Evolutionary conservation across 2,329 filamentous ascomycete species (phyloP).

Genomic region (Exophiala bonariae): DNA sequence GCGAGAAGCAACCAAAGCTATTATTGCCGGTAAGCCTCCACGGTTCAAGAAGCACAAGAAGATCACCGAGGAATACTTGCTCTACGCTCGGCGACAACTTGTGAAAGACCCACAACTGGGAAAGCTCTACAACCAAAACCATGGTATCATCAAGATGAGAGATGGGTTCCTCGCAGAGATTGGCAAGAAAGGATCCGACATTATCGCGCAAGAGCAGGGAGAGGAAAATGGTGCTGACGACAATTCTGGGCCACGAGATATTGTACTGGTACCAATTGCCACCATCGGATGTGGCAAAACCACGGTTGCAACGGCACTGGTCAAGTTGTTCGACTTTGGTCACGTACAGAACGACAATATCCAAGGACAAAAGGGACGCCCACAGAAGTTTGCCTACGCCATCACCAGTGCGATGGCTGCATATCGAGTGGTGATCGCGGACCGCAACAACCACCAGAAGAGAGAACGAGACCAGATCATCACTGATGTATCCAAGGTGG

Average conservation of each 20-base stretch:
- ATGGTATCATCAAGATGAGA: slow-evolving; percentile 89
- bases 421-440: slow-evolving; percentile 76
- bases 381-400: slow-evolving; percentile 72
- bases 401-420: slow-evolving; percentile 65
- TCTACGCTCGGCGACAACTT: slow-evolving; percentile 75
- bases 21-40: slow-evolving; percentile 74
- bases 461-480: slow-evolving; percentile 88
- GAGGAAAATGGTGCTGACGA: slow-evolving; percentile 32
- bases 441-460: slow-evolving; percentile 89
- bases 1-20: slow-evolving; percentile 91
- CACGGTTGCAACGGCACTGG: slow-evolving; percentile 78
- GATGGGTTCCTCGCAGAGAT: slow-evolving; percentile 83
- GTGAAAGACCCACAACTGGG: slow-evolving; percentile 66
- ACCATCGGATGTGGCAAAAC: slow-evolving; percentile 98
- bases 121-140: slow-evolving; percentile 77
- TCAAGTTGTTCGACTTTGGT: slow-evolving; percentile 84
- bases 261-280: slow-evolving; percentile 81
- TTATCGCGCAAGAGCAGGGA: slow-evolving; percentile 67
- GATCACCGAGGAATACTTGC: slow-evolving; percentile 88
- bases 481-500: slow-evolving; percentile 66
- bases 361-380: slow-evolving; percentile 69
- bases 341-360: slow-evolving; percentile 98
- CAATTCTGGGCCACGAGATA: slow-evolving; percentile 9
- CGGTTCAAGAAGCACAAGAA: slow-evolving; percentile 81
- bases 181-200: slow-evolving; percentile 83